Conservation (phyloP, 352 stramenopile genomes). For the Pythium monospermum region DNA sequence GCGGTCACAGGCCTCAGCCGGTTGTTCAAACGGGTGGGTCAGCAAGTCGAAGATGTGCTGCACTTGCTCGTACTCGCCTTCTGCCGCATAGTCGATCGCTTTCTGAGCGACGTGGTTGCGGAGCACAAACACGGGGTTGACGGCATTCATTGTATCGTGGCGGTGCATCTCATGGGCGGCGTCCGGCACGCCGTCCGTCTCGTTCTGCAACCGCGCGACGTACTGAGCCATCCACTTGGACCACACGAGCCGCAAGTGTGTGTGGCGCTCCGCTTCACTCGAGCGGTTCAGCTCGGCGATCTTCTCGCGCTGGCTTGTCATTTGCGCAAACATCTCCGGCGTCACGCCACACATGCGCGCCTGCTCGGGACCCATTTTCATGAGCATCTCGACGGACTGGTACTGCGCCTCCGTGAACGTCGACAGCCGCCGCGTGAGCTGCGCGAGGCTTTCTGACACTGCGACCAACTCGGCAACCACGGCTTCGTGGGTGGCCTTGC, state of each 20-base stretch:
- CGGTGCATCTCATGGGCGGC: constrained; percentile 31
- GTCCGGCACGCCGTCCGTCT: constrained; percentile 33
- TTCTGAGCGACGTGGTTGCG: constrained; percentile 88
- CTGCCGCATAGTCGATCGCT: constrained; percentile 75
- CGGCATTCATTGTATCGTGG: constrained; percentile 39
- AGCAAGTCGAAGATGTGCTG: constrained; percentile 69
- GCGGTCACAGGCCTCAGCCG: constrained; percentile 30
- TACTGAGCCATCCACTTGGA: constrained; percentile 56
- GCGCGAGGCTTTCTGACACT: constrained; percentile 64
- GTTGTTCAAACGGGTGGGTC: constrained; percentile 63
- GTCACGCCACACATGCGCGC: constrained; percentile 75
- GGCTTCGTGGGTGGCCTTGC: constrained; percentile 18
- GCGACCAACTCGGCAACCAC: constrained; percentile 44
- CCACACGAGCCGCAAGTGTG: constrained; percentile 45
- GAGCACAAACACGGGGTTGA: constrained; percentile 83
- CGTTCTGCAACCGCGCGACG: constrained; percentile 33
- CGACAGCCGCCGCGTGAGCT: constrained; percentile 45
- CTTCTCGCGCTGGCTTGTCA: constrained; percentile 43
- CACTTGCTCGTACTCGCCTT: constrained; percentile 60
- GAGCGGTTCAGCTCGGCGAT: constrained; percentile 35
- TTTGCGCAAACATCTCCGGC: constrained; percentile 43
- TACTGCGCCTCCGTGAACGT: constrained; percentile 75
- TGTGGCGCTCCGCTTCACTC: constrained; percentile 44
- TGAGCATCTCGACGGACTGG: constrained; percentile 55
- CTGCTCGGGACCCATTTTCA: constrained; percentile 52